A percentile compares a stretch with the other conserved stretches of the same genome.
Conservation (phyloP, 768 basidiomycete species). For the Phanerochaete sordida region DNA sequence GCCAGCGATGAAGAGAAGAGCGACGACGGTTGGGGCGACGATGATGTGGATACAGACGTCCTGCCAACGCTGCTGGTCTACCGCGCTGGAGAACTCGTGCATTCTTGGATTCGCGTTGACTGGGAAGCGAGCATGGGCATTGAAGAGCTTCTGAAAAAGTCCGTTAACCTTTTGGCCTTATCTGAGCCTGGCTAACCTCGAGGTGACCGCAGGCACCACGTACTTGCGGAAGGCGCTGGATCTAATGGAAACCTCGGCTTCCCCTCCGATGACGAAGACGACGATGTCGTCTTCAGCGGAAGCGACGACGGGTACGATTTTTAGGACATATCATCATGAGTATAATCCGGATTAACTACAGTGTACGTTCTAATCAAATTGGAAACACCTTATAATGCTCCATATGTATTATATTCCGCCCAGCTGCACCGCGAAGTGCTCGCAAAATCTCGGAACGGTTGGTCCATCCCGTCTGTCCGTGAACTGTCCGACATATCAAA, state of each 20-base stretch:
- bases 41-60: slow-evolving; percentile 73
- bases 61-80: slow-evolving; percentile 78
- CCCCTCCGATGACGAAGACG: slow-evolving; percentile 38
- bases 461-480: no score
- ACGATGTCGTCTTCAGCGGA: slow-evolving; percentile 26
- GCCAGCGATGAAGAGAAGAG: slow-evolving; percentile 37
- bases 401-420: no score
- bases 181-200: neutral
- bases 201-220: slow-evolving; percentile 32
- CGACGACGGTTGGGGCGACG: slow-evolving; percentile 47
- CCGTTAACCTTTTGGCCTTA: slow-evolving; percentile 17
- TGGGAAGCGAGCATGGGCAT: slow-evolving; percentile 75
- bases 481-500: neutral
- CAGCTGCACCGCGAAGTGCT: neutral
- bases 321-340: neutral
- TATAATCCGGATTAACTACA: neutral
- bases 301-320: slow-evolving; percentile 23
- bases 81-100: slow-evolving; percentile 76
- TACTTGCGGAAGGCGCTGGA: slow-evolving; percentile 33
- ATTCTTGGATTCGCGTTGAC: slow-evolving; percentile 86
- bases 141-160: slow-evolving; percentile 67
- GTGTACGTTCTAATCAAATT: neutral
- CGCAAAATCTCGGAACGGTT: neutral
- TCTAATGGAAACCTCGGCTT: slow-evolving; percentile 44
- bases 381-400: neutral